Percentiles rank a stretch among this genome's conserved stretches.
phyloP scores from a whole-genome alignment of 225 moss, liverwort and hornwort species.

The Neckera pumila region DNA sequence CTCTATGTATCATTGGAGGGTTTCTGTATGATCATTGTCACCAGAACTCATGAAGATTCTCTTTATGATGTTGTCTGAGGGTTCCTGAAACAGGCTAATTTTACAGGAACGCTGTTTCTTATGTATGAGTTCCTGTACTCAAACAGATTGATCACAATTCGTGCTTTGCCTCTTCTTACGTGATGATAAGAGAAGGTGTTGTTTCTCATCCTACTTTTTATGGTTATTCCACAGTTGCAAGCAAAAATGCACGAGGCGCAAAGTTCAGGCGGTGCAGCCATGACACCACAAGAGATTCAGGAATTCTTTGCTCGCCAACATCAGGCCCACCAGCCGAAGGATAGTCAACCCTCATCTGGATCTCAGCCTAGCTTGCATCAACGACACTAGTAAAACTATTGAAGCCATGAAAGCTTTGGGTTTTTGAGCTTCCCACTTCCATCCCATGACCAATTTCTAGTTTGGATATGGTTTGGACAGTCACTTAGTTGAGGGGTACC shows the following conservation, averaged over 20 bases:
- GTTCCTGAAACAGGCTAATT: too few species aligned
- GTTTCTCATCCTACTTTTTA: background rate
- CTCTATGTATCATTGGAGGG: background rate
- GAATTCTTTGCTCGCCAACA: constrained; percentile 55
- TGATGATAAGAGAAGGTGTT: background rate
- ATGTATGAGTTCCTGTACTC: background rate
- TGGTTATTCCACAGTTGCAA: constrained; percentile 29
- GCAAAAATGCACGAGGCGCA: constrained; percentile 45
- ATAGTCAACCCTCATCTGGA: constrained; percentile 3
- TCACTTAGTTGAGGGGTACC: background rate
- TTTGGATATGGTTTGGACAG: background rate
- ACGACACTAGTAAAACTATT: constrained; percentile 2
- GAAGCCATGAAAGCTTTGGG: background rate
- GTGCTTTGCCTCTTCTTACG: background rate
- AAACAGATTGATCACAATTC: background rate
- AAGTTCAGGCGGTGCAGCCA: constrained; percentile 36
- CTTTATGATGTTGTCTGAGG: background rate
- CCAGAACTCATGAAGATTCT: background rate
- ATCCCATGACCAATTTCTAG: background rate
- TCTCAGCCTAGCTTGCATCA: constrained; percentile 33
- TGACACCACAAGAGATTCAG: constrained; percentile 57
- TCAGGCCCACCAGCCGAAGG: constrained; percentile 13
- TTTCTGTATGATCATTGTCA: background rate
- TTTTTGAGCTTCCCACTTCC: background rate
- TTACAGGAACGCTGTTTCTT: background rate